These are phyloP conservation scores for Cymbidium sinense DNA, from an alignment of 106 monocot species.

Conservation along the genomic window DNA sequence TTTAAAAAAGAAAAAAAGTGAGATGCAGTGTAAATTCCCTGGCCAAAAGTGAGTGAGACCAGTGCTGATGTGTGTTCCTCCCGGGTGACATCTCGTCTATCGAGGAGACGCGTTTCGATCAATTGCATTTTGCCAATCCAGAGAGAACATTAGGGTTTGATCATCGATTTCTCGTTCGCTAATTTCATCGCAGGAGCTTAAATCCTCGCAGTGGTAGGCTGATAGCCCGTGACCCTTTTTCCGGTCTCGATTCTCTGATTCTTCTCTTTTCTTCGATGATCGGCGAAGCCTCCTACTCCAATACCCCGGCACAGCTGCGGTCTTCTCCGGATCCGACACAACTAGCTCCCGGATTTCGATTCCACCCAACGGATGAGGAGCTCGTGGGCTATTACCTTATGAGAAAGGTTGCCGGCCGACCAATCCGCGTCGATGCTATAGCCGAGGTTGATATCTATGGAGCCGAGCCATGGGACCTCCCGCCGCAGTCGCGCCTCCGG, in stretches of 20 bases:
- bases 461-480: slow-evolving; percentile 70
- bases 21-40: no score
- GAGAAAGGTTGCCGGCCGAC: slow-evolving; percentile 35
- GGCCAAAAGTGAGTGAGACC: no score
- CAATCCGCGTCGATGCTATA: slow-evolving; percentile 52
- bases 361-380: slow-evolving; percentile 80
- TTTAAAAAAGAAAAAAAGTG: no score
- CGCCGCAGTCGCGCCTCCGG: slow-evolving; percentile 44
- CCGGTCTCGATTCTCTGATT: neutral
- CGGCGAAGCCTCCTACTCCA: neutral
- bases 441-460: slow-evolving; percentile 56
- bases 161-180: no score
- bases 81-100: no score
- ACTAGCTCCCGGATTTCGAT: slow-evolving; percentile 63
- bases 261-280: neutral
- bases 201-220: no score
- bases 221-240: no score
- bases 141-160: no score
- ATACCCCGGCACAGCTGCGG: neutral
- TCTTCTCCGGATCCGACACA: slow-evolving; percentile 1
- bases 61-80: no score
- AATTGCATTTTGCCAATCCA: no score
- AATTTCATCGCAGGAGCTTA: no score
- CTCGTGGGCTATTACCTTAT: slow-evolving; percentile 66
- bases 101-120: no score